phyloP scores from a whole-genome alignment of 1,139 yeast species.

The Taiozyma sp. region DNA sequence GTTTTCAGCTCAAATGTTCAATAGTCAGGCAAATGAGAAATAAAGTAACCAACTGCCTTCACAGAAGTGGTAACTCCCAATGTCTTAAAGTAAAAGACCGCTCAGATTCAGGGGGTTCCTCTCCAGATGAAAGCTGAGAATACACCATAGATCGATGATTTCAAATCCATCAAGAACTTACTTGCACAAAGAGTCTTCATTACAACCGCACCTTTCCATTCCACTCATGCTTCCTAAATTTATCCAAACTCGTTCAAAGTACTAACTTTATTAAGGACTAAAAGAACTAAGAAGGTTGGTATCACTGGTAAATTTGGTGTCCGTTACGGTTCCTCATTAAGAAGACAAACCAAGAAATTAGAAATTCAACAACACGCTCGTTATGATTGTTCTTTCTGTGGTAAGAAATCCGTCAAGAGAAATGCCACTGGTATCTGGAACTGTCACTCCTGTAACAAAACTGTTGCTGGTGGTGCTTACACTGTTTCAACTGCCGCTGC shows the following conservation, averaged over 20 bases:
- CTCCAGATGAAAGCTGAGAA: not conserved
- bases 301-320: constrained; percentile 99
- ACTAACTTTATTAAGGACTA: constrained; percentile 59
- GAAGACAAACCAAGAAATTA: constrained; percentile 99
- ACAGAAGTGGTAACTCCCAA: no score
- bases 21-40: not conserved
- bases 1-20: not conserved
- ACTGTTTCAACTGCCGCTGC: constrained; percentile 99
- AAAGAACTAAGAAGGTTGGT: constrained; percentile 99
- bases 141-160: not conserved
- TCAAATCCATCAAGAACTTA: not conserved
- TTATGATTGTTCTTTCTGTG: constrained; percentile 99
- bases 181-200: not conserved
- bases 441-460: constrained; percentile 91
- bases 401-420: constrained; percentile 98
- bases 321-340: constrained; percentile 99
- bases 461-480: constrained; percentile 99
- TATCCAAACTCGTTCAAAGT: not conserved
- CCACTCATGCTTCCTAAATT: not conserved
- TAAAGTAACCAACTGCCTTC: not conserved
- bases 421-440: constrained; percentile 99
- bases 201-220: not conserved
- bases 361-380: constrained; percentile 99
- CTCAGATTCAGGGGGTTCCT: no score
- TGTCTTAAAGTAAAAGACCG: no score